Conservation (phyloP, 208 protist species). For the Trypanosoma lewisi region DNA sequence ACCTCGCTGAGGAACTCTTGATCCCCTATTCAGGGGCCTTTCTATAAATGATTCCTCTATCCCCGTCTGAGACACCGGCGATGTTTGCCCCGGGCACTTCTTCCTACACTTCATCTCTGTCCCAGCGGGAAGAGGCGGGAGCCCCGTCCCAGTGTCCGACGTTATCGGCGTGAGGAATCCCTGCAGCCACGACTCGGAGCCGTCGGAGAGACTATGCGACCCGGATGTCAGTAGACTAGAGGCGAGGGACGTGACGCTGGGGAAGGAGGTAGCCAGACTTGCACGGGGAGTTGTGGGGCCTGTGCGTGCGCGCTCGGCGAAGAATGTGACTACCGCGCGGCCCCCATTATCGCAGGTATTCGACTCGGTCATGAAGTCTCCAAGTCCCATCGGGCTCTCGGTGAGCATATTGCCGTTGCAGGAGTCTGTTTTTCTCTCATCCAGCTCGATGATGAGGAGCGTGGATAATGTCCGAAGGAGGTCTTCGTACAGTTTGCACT, state of each 20-base stretch:
- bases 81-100: no score
- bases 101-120: no score
- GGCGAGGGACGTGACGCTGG: background rate
- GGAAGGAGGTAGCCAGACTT: background rate
- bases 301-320: no score
- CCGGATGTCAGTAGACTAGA: background rate
- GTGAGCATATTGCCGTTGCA: no score
- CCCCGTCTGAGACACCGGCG: no score
- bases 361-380: no score
- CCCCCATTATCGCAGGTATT: background rate
- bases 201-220: background rate
- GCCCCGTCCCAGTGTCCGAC: no score
- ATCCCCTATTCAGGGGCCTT: background rate
- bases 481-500: background rate
- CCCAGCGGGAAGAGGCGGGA: no score
- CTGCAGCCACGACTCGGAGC: background rate
- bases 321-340: no score
- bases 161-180: background rate
- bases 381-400: no score
- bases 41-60: background rate
- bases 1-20: background rate
- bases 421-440: background rate
- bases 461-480: slow-evolving; percentile 3
- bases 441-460: background rate
- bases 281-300: background rate